Evolutionary conservation across 2,329 filamentous ascomycete genomes (phyloP).

Genomic region (Gnomoniopsis sp.): DNA sequence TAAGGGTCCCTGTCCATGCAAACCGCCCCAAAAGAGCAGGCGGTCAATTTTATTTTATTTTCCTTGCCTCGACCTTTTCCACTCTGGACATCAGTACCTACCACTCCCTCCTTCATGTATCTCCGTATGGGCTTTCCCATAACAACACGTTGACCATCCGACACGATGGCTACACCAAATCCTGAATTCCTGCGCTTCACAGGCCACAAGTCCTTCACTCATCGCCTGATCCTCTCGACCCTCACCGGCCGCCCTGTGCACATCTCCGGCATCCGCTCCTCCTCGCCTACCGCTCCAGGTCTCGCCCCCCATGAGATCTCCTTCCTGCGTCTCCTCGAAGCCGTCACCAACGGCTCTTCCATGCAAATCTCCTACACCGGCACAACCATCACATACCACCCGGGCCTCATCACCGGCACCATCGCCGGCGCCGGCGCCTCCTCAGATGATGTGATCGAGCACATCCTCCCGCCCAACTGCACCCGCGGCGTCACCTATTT

Average conservation of each 20-base stretch:
- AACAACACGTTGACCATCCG: constrained; percentile 15
- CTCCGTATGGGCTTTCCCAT: neutral
- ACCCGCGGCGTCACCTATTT: constrained; percentile 86
- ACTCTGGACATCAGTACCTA: neutral
- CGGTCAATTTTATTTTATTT: constrained; percentile 26
- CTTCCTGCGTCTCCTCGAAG: constrained; percentile 89
- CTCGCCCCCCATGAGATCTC: constrained; percentile 92
- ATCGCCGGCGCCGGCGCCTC: constrained; percentile 70
- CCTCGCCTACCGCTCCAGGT: constrained; percentile 81
- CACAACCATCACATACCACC: constrained; percentile 87
- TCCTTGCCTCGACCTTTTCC: neutral
- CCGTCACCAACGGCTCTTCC: constrained; percentile 89
- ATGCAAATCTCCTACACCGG: constrained; percentile 97
- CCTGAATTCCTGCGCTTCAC: constrained; percentile 71
- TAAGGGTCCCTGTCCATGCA: neutral
- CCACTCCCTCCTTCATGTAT: neutral
- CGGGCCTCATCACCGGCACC: constrained; percentile 86
- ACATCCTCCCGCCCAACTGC: constrained; percentile 74
- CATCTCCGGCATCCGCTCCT: constrained; percentile 89
- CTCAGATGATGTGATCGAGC: constrained; percentile 71
- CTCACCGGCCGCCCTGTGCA: constrained; percentile 85
- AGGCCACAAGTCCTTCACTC: constrained; percentile 76
- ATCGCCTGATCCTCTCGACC: constrained; percentile 84
- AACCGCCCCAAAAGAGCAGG: constrained; percentile 19
- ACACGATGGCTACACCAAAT: constrained; percentile 40